Evolutionary conservation across 495 filamentous ascomycete species (phyloP), one percentile per base, ranked within the genome.

Genomic region (Astrothelium macrocarpum): DNA sequence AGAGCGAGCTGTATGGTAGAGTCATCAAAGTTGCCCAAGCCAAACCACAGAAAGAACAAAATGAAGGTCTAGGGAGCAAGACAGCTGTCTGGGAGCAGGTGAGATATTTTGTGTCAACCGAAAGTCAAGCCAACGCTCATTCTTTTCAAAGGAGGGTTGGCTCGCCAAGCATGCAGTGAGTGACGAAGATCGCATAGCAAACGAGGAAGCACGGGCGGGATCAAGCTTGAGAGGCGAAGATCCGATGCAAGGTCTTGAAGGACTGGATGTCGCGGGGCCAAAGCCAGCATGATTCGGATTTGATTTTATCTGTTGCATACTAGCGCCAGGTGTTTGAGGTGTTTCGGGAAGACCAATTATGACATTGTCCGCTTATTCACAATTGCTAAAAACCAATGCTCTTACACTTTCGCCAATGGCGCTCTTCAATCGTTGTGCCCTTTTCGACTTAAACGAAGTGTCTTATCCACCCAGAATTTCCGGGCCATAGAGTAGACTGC

Each of bases 81-180:
- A 96, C 88, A n/a, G 95, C 94, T 10, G 82, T 99, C 64, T 99
- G 94, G 94, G 90, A 97, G 75, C 94, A 97, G 86, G 93, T 96
- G 78, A 56, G 84, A 43, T 49, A 46, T 61, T 59, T 36, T 11
- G 43, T 32, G 58, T 61, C 53, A 5, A n/a, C 1, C 59, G 46
- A 56, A 59, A 0, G 26, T 36, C 59, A 72, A 65, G 73, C 80
- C 69, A 78, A 66, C 49, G 59, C 59, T 66, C 43, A 64, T 61
- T 1, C 64, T 39, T 29, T 43, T 7, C 70, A 72, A 67, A 97
- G 91, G 94, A 98, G 78, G 89, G 89, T 12, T 98, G 92, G 83
- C 75, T 97, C 68, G 87, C 91, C 32, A 89, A 96, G 74, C 82
- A 96, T 78, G 91, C 89, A 32, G 91, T 94, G 34, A 87, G 85